Percentiles rank a stretch among this genome's conserved stretches.
Conservation (phyloP, 805 yeast species). For the Suhomyces pyralidae region DNA sequence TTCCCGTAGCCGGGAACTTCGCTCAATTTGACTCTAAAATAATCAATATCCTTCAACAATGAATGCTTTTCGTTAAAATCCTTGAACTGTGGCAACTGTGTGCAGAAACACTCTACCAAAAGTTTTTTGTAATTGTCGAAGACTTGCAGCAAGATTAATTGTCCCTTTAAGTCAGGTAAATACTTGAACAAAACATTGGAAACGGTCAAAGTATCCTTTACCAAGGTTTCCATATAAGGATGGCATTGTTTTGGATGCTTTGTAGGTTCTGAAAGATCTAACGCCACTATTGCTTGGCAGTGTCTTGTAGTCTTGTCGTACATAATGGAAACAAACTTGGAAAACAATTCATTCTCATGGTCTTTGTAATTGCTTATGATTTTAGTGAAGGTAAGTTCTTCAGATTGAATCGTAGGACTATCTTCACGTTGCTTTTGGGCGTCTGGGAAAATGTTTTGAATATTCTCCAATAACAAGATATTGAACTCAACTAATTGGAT, state of each 20-base stretch:
- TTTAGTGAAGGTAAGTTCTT: conserved; percentile 26
- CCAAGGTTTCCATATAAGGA: conserved; percentile 60
- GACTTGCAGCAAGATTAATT: conserved; percentile 45
- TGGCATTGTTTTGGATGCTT: conserved; percentile 48
- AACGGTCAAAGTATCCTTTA: conserved; percentile 65
- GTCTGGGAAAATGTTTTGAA: conserved; percentile 17
- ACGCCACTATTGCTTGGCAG: conserved; percentile 43
- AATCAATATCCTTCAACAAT: conserved; percentile 58
- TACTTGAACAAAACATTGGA: conserved; percentile 57
- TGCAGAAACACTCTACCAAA: conserved; percentile 50
- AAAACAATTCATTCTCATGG: conserved; percentile 61
- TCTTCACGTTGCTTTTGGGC: neutral
- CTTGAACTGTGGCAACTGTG: conserved; percentile 43
- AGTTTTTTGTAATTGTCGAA: conserved; percentile 58
- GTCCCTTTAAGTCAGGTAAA: conserved; percentile 49
- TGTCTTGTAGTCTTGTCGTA: conserved; percentile 56
- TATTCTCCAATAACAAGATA: conserved; percentile 34
- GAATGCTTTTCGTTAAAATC: conserved; percentile 54
- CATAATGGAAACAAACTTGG: conserved; percentile 69
- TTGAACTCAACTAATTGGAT: conserved; percentile 57
- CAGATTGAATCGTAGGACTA: conserved; percentile 10
- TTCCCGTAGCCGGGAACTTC: conserved; percentile 59
- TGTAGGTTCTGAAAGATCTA: conserved; percentile 50
- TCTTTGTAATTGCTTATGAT: conserved; percentile 46
- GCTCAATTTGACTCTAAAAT: conserved; percentile 58